A percentile compares a stretch with the other conserved stretches of the same genome.
These are phyloP conservation scores for Blastocystis sp. DNA, from an alignment of 352 stramenopile genomes.

Conservation along the genomic window DNA sequence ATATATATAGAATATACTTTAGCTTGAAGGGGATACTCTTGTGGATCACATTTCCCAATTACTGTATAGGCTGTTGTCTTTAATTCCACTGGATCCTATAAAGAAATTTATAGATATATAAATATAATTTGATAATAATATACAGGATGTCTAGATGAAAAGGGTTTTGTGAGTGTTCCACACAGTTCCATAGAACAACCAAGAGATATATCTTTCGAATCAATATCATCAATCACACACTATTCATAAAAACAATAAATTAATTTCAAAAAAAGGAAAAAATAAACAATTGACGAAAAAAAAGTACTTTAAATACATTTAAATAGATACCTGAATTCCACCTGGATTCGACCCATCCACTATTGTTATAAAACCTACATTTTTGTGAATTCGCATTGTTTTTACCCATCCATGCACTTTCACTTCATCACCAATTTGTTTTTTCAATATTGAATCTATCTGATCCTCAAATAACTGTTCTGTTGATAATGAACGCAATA, in stretches of 20 bases:
- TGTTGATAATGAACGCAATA: too few relatives aligned
- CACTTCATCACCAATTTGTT: constrained; percentile 61
- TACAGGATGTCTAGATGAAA: constrained; percentile 1
- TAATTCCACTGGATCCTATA: constrained; percentile 22
- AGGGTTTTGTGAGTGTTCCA: background rate
- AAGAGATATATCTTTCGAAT: background rate
- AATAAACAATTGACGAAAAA: background rate
- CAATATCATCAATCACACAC: background rate
- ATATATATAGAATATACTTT: constrained; percentile 62
- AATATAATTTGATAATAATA: background rate
- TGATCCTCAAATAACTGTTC: too few relatives aligned
- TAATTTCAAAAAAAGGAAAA: background rate
- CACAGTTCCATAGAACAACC: constrained; percentile 3
- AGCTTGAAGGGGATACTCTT: constrained; percentile 55
- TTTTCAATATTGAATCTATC: constrained; percentile 55
- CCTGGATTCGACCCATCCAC: constrained; percentile 72
- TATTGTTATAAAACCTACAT: constrained; percentile 74
- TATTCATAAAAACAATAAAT: constrained; percentile 40
- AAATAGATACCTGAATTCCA: constrained; percentile 65
- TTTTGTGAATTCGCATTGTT: constrained; percentile 63
- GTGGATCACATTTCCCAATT: background rate
- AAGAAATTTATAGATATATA: too few relatives aligned
- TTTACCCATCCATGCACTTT: constrained; percentile 76
- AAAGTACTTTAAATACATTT: constrained; percentile 47
- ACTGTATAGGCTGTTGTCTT: constrained; percentile 6